Evolutionary conservation across 164 flowering plant species (phyloP).

Genomic region (Litsea cubeba): DNA sequence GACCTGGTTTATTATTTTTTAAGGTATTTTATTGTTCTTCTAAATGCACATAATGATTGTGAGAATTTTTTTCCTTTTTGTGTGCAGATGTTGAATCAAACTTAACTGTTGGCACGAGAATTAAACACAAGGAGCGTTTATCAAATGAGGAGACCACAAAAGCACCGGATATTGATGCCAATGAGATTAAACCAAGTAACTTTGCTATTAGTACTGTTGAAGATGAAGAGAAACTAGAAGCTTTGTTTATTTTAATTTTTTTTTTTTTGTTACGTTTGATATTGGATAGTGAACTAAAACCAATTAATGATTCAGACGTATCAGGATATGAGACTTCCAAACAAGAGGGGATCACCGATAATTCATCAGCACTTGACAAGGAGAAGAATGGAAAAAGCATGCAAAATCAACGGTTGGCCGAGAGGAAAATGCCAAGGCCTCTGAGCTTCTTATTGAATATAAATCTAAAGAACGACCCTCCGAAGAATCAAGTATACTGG

Average conservation of each 20-base stretch:
- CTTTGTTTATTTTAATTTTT: neutral
- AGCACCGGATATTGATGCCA: neutral
- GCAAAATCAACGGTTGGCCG: no score
- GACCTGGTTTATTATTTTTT: constrained; percentile 9
- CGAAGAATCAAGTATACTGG: constrained; percentile 11
- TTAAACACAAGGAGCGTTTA: constrained; percentile 6
- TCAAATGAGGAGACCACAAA: constrained; percentile 3
- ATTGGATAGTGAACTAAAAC: neutral
- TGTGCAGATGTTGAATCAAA: neutral
- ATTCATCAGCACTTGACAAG: no score
- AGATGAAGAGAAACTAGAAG: constrained; percentile 20
- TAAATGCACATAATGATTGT: no score
- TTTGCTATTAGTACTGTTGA: constrained; percentile 10
- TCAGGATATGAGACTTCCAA: no score
- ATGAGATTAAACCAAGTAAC: constrained; percentile 10
- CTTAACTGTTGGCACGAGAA: constrained; percentile 1
- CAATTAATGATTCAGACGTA: no score
- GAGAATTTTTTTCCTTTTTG: neutral
- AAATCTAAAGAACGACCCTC: no score
- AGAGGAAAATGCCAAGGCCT: no score
- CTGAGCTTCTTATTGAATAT: no score
- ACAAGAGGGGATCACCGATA: no score
- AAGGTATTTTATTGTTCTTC: constrained; percentile 1
- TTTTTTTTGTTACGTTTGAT: no score
- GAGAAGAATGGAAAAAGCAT: no score